phyloP scores from a whole-genome alignment of 257 asterid genomes.

The Nyctanthes arbortristis region DNA sequence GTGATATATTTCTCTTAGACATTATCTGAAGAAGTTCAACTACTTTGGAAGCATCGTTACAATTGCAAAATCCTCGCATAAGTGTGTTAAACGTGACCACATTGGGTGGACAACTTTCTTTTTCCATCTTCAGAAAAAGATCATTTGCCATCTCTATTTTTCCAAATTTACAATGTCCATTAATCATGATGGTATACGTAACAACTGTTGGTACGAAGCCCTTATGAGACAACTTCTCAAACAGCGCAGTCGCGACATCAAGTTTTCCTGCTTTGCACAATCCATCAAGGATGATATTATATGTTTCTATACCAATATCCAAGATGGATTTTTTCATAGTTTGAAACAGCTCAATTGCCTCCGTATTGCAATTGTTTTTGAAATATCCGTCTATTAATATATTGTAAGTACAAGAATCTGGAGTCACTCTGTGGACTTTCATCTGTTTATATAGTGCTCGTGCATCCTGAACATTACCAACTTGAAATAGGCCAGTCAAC shows the following conservation, averaged over 20 bases:
- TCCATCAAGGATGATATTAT: conserved; percentile 55
- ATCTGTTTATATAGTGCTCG: conserved; percentile 36
- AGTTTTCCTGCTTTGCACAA: conserved; percentile 56
- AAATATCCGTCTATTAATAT: too few species aligned
- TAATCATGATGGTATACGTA: conserved; percentile 60
- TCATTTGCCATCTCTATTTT: conserved; percentile 49
- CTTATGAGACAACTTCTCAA: conserved; percentile 43
- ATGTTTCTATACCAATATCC: conserved; percentile 31
- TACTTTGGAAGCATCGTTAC: conserved; percentile 38
- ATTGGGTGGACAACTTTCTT: conserved; percentile 51
- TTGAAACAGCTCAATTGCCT: conserved; percentile 56
- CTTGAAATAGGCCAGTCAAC: conserved; percentile 53
- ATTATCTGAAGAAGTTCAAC: too few species aligned
- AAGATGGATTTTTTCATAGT: conserved; percentile 47
- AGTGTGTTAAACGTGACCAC: conserved; percentile 55
- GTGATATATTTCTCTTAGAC: conserved; percentile 51
- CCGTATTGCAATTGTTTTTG: conserved; percentile 32
- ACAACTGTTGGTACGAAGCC: conserved; percentile 41
- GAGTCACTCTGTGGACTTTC: too few species aligned
- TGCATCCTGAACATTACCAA: conserved; percentile 50
- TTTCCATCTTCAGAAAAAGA: conserved; percentile 57
- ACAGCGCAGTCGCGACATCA: conserved; percentile 38
- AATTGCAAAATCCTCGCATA: conserved; percentile 61
- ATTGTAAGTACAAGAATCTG: too few species aligned
- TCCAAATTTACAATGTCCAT: conserved; percentile 56